Percentiles rank a stretch among this genome's conserved stretches.
Conservation (phyloP, 2,329 filamentous ascomycete genomes). For the Nigrograna mackinnonii region DNA sequence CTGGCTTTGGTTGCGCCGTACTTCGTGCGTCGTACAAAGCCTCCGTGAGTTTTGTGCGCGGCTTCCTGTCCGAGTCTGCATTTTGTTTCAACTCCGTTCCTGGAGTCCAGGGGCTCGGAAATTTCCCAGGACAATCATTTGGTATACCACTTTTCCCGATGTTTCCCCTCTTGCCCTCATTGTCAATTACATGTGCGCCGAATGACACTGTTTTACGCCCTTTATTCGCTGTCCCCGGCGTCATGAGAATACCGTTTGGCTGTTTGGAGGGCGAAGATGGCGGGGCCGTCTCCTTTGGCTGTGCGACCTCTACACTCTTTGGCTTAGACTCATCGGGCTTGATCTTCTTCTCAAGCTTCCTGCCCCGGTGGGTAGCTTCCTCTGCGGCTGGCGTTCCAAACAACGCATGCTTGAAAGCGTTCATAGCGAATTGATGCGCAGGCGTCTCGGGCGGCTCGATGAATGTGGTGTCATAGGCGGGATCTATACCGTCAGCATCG, state of each 20-base stretch:
- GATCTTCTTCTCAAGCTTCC: conserved; percentile 25
- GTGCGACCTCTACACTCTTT: conserved; percentile 19
- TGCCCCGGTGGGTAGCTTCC: conserved; percentile 34
- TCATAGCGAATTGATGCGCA: conserved; percentile 68
- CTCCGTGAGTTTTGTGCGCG: conserved; percentile 48
- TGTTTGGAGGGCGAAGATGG: conserved; percentile 59
- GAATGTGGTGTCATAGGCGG: conserved; percentile 43
- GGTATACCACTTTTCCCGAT: conserved; percentile 52
- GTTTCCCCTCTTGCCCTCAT: conserved; percentile 54
- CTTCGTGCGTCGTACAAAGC: conserved; percentile 49
- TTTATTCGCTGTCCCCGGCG: conserved; percentile 60
- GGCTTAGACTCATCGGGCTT: conserved; percentile 19
- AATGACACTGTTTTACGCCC: conserved; percentile 66
- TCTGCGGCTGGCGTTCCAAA: conserved; percentile 65
- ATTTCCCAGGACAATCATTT: conserved; percentile 50
- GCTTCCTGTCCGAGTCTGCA: conserved; percentile 31
- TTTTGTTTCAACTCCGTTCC: conserved; percentile 39
- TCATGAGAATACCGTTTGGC: conserved; percentile 63
- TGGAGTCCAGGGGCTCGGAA: conserved; percentile 55
- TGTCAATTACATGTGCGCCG: conserved; percentile 59
- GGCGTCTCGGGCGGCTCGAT: conserved; percentile 66
- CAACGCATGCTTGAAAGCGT: conserved; percentile 67
- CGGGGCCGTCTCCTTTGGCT: conserved; percentile 22
- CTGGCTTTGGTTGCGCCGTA: conserved; percentile 35
- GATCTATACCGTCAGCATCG: conserved; percentile 26